Evolutionary conservation across 345 rosid species (phyloP), one percentile per base, ranked within the genome.

Genomic region (Viola odorata): DNA sequence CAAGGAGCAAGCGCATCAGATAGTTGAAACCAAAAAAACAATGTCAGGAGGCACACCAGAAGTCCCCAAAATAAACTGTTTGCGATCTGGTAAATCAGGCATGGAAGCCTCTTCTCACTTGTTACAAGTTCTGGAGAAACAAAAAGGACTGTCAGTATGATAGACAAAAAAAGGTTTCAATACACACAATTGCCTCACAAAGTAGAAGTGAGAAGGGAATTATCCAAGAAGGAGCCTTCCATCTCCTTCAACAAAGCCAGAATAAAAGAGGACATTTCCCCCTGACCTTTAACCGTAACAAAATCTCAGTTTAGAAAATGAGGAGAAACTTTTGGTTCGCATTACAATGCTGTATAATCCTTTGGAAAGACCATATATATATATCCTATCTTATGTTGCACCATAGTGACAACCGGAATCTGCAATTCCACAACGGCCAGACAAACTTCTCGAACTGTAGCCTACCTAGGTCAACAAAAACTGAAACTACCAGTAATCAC

Each of bases 401-500:
- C 32, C 1, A 6, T 36, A 1, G 39, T 12, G 41, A 23, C 13
- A 41, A 17, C 58, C 0, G 12, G 8, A 23, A 23, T 23, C 32
- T 23, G 32, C 32, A 23, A 23, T 23, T 23, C 32, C 32, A 23
- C 32, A 23, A 23, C 2, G 32, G 32, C 32, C 32, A 23, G 32
- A 23, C 32, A 23, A 23, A 23, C 32, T 23, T 23, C 32, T 61
- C 41, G 14, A 16, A 41, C 23, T 40, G 23, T 41, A 12, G 12
- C 41, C n/a, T 12, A 41, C 23, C 44, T 14, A 5, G 17, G 37
- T 60, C 12, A 40, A 39, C 38, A 61, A 36, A 52, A 52, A 52
- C 16, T 52, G 17, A 47, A n/a, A 47, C 44, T 55, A 67, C 65
- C 65, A 60, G 53, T 60, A 67, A 60, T 67, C 61, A 39, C 60